Base-by-base conservation (phyloP, 176 grass and related monocot species). In the Guadua angustifolia region DNA sequence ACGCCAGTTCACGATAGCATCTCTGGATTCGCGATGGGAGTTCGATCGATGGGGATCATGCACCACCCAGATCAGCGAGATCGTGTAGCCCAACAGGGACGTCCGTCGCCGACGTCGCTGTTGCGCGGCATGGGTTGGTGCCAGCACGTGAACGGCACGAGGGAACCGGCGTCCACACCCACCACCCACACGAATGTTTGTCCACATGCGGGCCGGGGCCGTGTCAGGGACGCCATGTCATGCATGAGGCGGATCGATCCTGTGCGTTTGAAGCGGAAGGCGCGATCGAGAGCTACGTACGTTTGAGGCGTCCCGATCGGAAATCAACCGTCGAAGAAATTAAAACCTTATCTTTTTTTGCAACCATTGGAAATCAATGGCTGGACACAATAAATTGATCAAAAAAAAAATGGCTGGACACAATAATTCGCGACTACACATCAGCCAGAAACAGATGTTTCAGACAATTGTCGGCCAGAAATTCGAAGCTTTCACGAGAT, bases 121-220 rank as follows among this genome's bases (percentile, higher is more conserved):
- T 1, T 1, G 69, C 17, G 50, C 17, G 79, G 29, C 29, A 38
- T 55, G 78, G 22, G 51, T 10, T 11, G 60, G 52, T 6, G 57
- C 53, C 74, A 59, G 70, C 85, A 49, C 73, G 88, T 86, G 83
- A 78, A 86, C 17, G 7, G 72, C 82, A 52, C 86, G 82, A 35
- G 50, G 77, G 42, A 64, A 39, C 73, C 75, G 82, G 60, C 47
- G 55, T 69, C 85, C 25, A 14, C n/a, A 7, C 60, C 36, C 73
- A 26, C 47, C 60, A 21, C 6, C 87, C 81, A 58, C 84, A 89
- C 86, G 90, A 79, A 92, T 92, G 86, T 83, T 86, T 85, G 86
- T 88, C 90, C 86, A 9, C 60, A 33, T 67, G 74, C 88, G 47
- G n/a, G 74, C 88, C 39, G n/a, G 2, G 17, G 71, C 52, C 1